Conservation (phyloP, 805 yeast species). For the Lipomyces lipofer region DNA sequence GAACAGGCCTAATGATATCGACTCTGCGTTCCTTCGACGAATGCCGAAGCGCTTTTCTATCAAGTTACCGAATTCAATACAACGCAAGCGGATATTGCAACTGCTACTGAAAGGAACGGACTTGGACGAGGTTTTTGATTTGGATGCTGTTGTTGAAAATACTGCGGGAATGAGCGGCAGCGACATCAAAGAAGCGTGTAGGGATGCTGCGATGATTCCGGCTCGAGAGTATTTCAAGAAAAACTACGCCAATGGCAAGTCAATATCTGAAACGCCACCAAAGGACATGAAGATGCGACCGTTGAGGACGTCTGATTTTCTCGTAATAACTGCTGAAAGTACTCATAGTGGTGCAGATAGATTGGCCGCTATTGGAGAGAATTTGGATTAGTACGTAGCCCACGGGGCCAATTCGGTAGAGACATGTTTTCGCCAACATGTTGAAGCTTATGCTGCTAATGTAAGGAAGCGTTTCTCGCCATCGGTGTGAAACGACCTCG, state of each 20-base stretch:
- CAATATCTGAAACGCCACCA: not conserved
- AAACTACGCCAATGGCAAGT: conserved; percentile 46
- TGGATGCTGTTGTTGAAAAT: conserved; percentile 56
- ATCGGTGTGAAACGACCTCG: too few relatives aligned
- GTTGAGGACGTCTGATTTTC: conserved; percentile 62
- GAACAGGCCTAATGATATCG: conserved; percentile 87
- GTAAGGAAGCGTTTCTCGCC: too few relatives aligned
- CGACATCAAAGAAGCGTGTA: conserved; percentile 84
- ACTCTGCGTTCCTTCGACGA: conserved; percentile 86
- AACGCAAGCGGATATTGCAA: conserved; percentile 68
- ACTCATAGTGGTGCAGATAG: too few relatives aligned
- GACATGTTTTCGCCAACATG: too few relatives aligned
- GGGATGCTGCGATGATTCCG: conserved; percentile 89
- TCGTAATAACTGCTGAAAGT: conserved; percentile 36
- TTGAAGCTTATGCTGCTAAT: too few relatives aligned
- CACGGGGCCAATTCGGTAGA: too few relatives aligned
- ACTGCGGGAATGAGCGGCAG: conserved; percentile 87
- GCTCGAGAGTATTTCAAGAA: conserved; percentile 78
- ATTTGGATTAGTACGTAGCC: too few relatives aligned
- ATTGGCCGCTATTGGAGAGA: too few relatives aligned
- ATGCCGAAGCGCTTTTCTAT: conserved; percentile 88
- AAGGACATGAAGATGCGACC: conserved; percentile 52
- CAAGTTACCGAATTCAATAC: conserved; percentile 64
- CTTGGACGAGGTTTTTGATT: conserved; percentile 59
- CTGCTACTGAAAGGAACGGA: conserved; percentile 67